A percentile compares a stretch with the other conserved stretches of the same genome.
These are phyloP conservation scores for Debaryomycetaceae sp. DNA, from an alignment of 1,139 yeast species.

Conservation along the genomic window DNA sequence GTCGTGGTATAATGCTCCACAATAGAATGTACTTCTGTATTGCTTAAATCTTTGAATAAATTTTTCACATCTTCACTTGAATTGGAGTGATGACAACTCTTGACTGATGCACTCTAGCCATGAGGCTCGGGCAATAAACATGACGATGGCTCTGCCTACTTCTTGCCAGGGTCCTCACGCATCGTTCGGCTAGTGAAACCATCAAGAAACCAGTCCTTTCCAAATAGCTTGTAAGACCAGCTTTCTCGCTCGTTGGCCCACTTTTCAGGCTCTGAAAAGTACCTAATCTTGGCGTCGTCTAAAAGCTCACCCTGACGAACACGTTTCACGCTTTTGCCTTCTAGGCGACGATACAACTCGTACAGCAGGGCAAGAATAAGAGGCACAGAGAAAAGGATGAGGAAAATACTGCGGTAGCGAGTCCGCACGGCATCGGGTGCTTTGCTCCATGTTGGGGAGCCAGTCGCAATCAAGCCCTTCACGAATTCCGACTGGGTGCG, in stretches of 20 bases:
- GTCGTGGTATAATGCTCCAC: too few species aligned
- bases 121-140: not conserved
- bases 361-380: conserved; percentile 22
- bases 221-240: conserved; percentile 29
- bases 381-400: conserved; percentile 31
- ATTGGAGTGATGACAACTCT: conserved; percentile 1
- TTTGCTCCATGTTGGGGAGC: conserved; percentile 35
- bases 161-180: conserved; percentile 6
- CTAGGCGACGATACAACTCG: conserved; percentile 27
- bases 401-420: conserved; percentile 29
- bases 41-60: too few species aligned
- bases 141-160: not conserved
- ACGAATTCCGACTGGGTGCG: conserved; percentile 19
- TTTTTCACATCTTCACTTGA: not conserved
- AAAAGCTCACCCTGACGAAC: conserved; percentile 32
- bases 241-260: conserved; percentile 29
- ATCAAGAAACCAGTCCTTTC: conserved; percentile 33
- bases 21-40: too few species aligned
- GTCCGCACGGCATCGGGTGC: conserved; percentile 31
- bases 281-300: conserved; percentile 22
- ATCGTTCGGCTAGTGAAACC: conserved; percentile 37
- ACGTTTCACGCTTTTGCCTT: conserved; percentile 32
- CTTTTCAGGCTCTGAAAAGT: conserved; percentile 30
- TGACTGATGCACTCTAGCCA: not conserved
- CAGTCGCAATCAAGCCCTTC: conserved; percentile 27